Percentiles rank a stretch among this genome's conserved stretches.
These are phyloP conservation scores for Raphidocelis subcapitata DNA, from an alignment of 139 green algal species.

Conservation along the genomic window DNA sequence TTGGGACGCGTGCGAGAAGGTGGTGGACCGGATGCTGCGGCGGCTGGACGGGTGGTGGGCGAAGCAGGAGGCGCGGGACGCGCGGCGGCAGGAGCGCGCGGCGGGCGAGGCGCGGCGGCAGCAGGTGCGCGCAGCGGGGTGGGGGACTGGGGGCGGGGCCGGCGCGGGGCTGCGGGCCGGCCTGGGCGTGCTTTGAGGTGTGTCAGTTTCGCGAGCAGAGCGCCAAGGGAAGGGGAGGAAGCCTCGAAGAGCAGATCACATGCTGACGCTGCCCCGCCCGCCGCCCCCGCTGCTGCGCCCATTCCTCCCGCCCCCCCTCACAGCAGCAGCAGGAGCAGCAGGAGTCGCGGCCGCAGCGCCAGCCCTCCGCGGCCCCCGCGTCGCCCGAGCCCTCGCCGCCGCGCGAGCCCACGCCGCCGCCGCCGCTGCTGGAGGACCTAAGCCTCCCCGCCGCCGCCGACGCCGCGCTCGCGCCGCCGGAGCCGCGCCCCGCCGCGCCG, in stretches of 20 bases:
- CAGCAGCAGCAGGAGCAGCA: not conserved
- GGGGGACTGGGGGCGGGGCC: too few relatives aligned
- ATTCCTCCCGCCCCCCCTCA: not conserved
- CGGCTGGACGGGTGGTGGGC: conserved; percentile 19
- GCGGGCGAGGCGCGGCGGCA: not conserved
- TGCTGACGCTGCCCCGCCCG: too few relatives aligned
- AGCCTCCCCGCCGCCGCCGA: conserved; percentile 31
- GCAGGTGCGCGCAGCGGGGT: too few relatives aligned
- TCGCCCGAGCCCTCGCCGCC: too few relatives aligned
- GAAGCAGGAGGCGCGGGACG: conserved; percentile 5
- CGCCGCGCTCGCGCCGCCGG: not conserved
- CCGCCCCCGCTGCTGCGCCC: too few relatives aligned
- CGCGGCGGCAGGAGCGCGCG: not conserved
- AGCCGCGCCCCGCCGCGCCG: not conserved
- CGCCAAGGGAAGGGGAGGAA: conserved; percentile 9
- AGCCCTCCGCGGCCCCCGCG: not conserved
- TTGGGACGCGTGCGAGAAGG: conserved; percentile 29
- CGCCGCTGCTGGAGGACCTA: conserved; percentile 37
- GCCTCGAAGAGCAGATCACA: too few relatives aligned
- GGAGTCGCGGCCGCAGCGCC: conserved; percentile 9
- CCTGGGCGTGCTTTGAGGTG: too few relatives aligned
- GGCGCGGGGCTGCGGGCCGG: too few relatives aligned
- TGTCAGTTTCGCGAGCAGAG: too few relatives aligned
- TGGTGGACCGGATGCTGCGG: conserved; percentile 27
- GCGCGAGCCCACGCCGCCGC: not conserved